These are phyloP conservation scores for Arthrobotrys entomopaga DNA, from an alignment of 2,329 filamentous ascomycete genomes.

Conservation along the genomic window DNA sequence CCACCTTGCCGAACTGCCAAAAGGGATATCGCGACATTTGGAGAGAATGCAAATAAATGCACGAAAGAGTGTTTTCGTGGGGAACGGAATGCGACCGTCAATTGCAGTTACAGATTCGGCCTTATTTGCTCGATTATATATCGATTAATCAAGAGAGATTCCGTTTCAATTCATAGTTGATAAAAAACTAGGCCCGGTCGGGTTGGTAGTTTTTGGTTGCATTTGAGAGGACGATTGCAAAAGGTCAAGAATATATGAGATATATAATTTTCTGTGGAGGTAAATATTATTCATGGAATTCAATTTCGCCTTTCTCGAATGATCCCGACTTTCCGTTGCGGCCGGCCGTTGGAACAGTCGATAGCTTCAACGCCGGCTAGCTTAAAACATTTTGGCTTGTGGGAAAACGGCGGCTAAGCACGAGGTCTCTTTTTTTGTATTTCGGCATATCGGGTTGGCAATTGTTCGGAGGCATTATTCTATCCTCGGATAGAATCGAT, in stretches of 20 bases:
- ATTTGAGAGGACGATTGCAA: constrained; percentile 17
- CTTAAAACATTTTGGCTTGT: constrained; percentile 14
- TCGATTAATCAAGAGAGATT: constrained; percentile 24
- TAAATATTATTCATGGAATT: neutral
- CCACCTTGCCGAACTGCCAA: constrained; percentile 19
- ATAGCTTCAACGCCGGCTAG: neutral
- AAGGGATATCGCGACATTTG: constrained; percentile 39
- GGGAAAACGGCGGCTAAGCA: constrained; percentile 39
- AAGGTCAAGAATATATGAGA: constrained; percentile 1
- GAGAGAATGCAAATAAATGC: constrained; percentile 33
- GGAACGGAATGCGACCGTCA: constrained; percentile 55
- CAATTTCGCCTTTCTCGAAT: constrained; percentile 41
- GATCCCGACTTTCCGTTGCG: constrained; percentile 39
- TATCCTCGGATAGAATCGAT: constrained; percentile 37
- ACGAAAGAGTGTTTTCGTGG: constrained; percentile 36
- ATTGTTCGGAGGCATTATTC: constrained; percentile 34
- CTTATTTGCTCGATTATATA: constrained; percentile 19
- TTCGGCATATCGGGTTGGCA: constrained; percentile 32
- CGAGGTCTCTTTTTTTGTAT: constrained; percentile 34
- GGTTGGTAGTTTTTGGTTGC: too few species aligned
- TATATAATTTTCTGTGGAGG: constrained; percentile 35
- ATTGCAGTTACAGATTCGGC: constrained; percentile 29
- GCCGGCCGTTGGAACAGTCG: constrained; percentile 4
- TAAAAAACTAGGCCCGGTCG: too few species aligned
- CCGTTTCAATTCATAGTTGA: too few species aligned